Percentiles rank a stretch among this genome's conserved stretches.
Evolutionary conservation across 2,329 filamentous ascomycete species (phyloP).

Genomic region (Claviceps citrina): DNA sequence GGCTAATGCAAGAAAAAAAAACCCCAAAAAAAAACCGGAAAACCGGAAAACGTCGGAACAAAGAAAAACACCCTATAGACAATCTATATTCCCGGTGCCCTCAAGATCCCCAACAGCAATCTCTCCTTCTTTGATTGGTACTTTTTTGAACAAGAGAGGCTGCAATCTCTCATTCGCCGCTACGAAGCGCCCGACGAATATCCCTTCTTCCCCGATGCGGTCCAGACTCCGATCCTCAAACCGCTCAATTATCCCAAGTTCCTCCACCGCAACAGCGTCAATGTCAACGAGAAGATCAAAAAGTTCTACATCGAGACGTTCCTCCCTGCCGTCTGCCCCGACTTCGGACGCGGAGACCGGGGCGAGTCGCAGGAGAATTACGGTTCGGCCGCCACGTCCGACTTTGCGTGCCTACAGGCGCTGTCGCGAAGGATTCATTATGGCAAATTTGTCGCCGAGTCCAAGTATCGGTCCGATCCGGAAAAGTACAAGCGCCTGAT

Average conservation of each 20-base stretch:
- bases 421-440: slow-evolving; percentile 87
- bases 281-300: slow-evolving; percentile 80
- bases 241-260: slow-evolving; percentile 79
- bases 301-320: slow-evolving; percentile 68
- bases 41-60: too few species aligned
- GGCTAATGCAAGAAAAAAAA: background rate
- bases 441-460: slow-evolving; percentile 95
- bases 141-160: slow-evolving; percentile 71
- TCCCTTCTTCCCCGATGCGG: slow-evolving; percentile 77
- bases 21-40: too few species aligned
- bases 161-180: slow-evolving; percentile 85
- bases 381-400: slow-evolving; percentile 77
- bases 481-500: slow-evolving; percentile 74
- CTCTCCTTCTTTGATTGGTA: slow-evolving; percentile 92
- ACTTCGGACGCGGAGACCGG: slow-evolving; percentile 61
- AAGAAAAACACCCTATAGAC: slow-evolving; percentile 28
- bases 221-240: slow-evolving; percentile 70
- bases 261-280: slow-evolving; percentile 76
- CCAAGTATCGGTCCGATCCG: slow-evolving; percentile 75
- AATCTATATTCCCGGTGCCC: slow-evolving; percentile 70
- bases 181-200: slow-evolving; percentile 96
- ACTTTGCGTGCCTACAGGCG: slow-evolving; percentile 80
- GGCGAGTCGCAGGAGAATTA: slow-evolving; percentile 89
- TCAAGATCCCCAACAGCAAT: slow-evolving; percentile 56
- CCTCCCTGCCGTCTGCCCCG: slow-evolving; percentile 67